Conservation (phyloP, 2,329 filamentous ascomycete species). For the Cadophora malorum region DNA sequence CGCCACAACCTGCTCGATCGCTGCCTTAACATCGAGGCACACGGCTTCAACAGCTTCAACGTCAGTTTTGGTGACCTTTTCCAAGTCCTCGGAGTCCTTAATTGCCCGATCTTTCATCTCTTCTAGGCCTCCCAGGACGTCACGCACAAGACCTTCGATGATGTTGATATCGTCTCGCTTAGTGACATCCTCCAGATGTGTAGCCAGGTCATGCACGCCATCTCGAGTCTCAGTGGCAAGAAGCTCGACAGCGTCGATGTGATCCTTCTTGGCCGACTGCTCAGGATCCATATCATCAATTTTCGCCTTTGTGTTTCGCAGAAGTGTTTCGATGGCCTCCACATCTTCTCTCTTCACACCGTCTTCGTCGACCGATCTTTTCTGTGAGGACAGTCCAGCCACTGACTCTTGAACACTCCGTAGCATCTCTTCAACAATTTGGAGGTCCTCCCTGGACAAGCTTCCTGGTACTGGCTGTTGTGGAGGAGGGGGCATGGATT, state of each 20-base stretch:
- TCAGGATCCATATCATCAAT: slow-evolving; percentile 84
- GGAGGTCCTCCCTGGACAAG: slow-evolving; percentile 60
- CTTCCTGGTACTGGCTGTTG: slow-evolving; percentile 49
- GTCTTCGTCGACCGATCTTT: slow-evolving; percentile 49
- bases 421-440: slow-evolving; percentile 60
- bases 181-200: slow-evolving; percentile 72
- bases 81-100: slow-evolving; percentile 52
- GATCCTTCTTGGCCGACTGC: slow-evolving; percentile 70
- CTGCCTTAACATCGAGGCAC: slow-evolving; percentile 83
- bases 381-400: slow-evolving; percentile 55
- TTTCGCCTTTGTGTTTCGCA: slow-evolving; percentile 87
- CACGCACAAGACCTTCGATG: slow-evolving; percentile 79
- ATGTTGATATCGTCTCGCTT: slow-evolving; percentile 80
- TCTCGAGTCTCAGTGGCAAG: slow-evolving; percentile 80
- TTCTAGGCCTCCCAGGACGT: slow-evolving; percentile 77
- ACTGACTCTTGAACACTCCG: slow-evolving; percentile 64
- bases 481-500: slow-evolving; percentile 56
- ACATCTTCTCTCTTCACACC: slow-evolving; percentile 81
- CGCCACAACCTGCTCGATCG: slow-evolving; percentile 74
- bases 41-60: slow-evolving; percentile 81
- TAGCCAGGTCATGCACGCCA: slow-evolving; percentile 68
- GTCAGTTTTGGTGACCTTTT: slow-evolving; percentile 80
- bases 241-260: slow-evolving; percentile 58
- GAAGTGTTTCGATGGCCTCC: slow-evolving; percentile 86
- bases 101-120: slow-evolving; percentile 64